Percentiles rank a stretch among this genome's conserved stretches.
These are phyloP conservation scores for Sugiyamaella novakii DNA, from an alignment of 1,139 yeast species.

Conservation along the genomic window DNA sequence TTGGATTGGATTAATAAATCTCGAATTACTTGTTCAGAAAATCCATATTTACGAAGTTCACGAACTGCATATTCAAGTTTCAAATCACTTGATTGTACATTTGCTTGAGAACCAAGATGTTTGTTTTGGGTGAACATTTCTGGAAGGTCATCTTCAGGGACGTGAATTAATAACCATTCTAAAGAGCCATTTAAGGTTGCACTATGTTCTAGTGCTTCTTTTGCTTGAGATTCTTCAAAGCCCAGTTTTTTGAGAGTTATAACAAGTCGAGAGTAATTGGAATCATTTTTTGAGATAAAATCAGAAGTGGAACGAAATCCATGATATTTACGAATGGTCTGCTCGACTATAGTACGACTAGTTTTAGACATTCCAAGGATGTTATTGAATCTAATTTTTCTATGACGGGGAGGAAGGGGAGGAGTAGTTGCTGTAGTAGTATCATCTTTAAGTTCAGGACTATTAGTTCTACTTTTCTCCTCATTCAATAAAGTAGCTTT, in stretches of 20 bases:
- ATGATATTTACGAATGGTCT: constrained; percentile 36
- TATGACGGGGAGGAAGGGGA: neutral
- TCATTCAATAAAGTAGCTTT: constrained; percentile 21
- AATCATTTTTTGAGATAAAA: constrained; percentile 12
- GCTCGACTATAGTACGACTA: constrained; percentile 38
- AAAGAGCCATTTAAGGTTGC: constrained; percentile 50
- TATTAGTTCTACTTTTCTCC: constrained; percentile 2
- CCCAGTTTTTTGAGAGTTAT: constrained; percentile 53
- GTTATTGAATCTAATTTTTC: constrained; percentile 35
- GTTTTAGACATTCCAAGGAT: constrained; percentile 40
- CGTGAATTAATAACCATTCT: constrained; percentile 83
- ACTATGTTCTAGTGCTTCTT: constrained; percentile 70
- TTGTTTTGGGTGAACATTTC: constrained; percentile 41
- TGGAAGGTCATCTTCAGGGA: constrained; percentile 95
- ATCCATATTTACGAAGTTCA: constrained; percentile 66
- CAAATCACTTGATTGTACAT: constrained; percentile 44
- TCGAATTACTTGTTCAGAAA: constrained; percentile 64
- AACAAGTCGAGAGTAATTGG: constrained; percentile 17
- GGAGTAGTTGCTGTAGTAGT: neutral
- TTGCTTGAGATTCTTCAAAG: constrained; percentile 67
- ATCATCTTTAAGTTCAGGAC: neutral
- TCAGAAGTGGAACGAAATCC: constrained; percentile 33
- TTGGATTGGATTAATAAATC: constrained; percentile 49
- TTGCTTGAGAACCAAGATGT: constrained; percentile 39
- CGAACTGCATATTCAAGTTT: constrained; percentile 54